A percentile compares a stretch with the other conserved stretches of the same genome.
Evolutionary conservation across 176 grass and related monocot genomes (phyloP).

Genomic region (Puccinellia tenuiflora): DNA sequence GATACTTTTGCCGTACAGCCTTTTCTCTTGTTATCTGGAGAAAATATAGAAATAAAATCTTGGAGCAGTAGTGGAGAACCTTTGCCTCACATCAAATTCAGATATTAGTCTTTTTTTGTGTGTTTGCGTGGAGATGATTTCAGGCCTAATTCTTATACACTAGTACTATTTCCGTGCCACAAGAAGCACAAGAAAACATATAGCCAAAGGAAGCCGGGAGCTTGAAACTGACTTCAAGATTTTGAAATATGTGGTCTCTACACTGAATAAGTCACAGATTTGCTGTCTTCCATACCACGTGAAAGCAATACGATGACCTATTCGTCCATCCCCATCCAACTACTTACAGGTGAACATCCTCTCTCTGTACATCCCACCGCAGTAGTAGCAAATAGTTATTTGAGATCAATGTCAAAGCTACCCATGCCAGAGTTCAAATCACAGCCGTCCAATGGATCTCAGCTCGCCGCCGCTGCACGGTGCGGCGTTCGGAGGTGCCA

Average conservation of each 20-base stretch:
- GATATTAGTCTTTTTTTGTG: not conserved
- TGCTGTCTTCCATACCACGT: not conserved
- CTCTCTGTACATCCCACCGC: not conserved
- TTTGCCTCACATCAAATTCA: not conserved
- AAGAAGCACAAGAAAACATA: too few relatives aligned
- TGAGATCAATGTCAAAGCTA: not conserved
- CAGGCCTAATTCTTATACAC: not conserved
- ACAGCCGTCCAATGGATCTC: not conserved
- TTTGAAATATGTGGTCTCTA: not conserved
- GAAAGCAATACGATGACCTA: not conserved
- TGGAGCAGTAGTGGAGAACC: not conserved
- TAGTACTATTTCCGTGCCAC: too few relatives aligned
- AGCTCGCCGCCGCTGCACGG: not conserved
- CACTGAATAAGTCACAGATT: not conserved
- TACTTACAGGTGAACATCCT: not conserved
- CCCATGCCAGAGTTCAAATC: not conserved
- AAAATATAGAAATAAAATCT: not conserved
- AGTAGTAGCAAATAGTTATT: not conserved
- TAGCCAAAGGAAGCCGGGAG: not conserved
- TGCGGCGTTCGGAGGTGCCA: conserved; percentile 18
- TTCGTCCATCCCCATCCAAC: not conserved
- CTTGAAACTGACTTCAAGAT: not conserved
- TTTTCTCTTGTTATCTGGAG: not conserved
- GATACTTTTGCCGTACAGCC: not conserved
- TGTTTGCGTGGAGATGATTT: not conserved